Conservation (phyloP, 352 stramenopile genomes). For the Phytophthora niederhauseri region DNA sequence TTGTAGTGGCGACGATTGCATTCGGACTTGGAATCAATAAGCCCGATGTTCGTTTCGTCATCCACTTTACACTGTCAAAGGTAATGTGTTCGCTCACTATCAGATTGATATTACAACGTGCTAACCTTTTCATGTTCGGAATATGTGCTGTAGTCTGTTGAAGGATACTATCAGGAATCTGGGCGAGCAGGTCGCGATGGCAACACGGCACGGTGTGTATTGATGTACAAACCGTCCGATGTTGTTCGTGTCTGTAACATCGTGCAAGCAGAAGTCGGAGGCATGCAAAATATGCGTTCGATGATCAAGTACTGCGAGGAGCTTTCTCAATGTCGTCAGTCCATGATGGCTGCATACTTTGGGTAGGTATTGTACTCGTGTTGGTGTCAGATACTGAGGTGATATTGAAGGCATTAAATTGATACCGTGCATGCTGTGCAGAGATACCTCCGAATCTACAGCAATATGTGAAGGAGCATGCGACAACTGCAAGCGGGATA, state of each 20-base stretch:
- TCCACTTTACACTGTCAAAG: constrained; percentile 90
- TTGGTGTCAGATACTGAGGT: not conserved
- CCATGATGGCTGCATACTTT: constrained; percentile 62
- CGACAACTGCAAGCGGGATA: constrained; percentile 54
- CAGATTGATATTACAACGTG: not conserved
- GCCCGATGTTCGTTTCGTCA: constrained; percentile 91
- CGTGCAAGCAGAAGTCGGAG: constrained; percentile 62
- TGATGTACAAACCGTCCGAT: constrained; percentile 87
- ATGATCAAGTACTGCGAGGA: constrained; percentile 74
- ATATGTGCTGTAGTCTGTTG: constrained; percentile 77
- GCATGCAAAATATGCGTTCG: constrained; percentile 63
- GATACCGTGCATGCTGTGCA: constrained; percentile 13
- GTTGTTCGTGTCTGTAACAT: constrained; percentile 76
- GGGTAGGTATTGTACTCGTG: constrained; percentile 34
- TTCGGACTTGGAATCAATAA: constrained; percentile 97
- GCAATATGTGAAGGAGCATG: constrained; percentile 49
- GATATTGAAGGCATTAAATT: not conserved
- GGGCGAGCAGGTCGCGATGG: constrained; percentile 96
- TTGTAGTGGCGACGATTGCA: constrained; percentile 94
- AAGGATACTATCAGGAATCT: constrained; percentile 98
- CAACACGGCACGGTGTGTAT: constrained; percentile 78
- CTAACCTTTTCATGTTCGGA: constrained; percentile 2
- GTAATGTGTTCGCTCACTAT: constrained; percentile 32
- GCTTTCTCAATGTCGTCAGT: constrained; percentile 43
- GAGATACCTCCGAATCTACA: constrained; percentile 44